Percentiles rank a stretch among this genome's conserved stretches.
Conservation (phyloP, 495 filamentous ascomycete species). For the Hypoxylon fragiforme region DNA sequence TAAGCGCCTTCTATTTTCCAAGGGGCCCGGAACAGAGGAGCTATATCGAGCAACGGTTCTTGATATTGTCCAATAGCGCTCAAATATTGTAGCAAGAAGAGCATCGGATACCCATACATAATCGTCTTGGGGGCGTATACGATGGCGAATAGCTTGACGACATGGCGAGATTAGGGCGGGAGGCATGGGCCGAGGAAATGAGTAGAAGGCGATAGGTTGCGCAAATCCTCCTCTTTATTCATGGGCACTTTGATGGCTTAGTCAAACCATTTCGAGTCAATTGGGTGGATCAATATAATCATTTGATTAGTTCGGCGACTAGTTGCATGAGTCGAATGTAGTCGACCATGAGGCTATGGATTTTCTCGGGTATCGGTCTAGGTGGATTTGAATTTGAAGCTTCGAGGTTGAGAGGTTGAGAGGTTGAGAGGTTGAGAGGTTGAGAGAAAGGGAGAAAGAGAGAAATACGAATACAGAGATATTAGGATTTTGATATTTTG, state of each 20-base stretch:
- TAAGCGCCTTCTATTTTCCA: constrained; percentile 56
- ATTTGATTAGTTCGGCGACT: too few relatives aligned
- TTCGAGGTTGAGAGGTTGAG: too few relatives aligned
- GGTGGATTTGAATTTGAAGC: constrained; percentile 13
- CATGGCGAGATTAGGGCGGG: constrained; percentile 42
- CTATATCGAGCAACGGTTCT: constrained; percentile 23
- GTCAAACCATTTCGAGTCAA: constrained; percentile 5
- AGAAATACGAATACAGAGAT: too few relatives aligned
- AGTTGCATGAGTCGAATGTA: neutral
- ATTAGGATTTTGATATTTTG: too few relatives aligned
- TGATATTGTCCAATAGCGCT: constrained; percentile 43
- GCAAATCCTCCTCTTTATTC: constrained; percentile 4
- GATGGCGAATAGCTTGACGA: constrained; percentile 46
- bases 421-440: too few relatives aligned
- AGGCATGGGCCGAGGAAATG: constrained; percentile 39
- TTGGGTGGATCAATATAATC: too few relatives aligned
- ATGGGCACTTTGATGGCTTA: neutral
- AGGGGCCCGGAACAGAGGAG: constrained; percentile 48
- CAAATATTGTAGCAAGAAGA: constrained; percentile 42
- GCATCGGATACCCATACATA: constrained; percentile 52
- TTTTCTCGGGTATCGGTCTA: too few relatives aligned
- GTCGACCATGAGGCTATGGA: too few relatives aligned
- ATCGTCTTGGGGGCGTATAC: constrained; percentile 36
- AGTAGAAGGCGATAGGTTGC: neutral
- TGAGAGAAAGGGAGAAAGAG: too few relatives aligned